Evolutionary conservation across 208 protist species (phyloP).

Genomic region (Porcisia hertigi): DNA sequence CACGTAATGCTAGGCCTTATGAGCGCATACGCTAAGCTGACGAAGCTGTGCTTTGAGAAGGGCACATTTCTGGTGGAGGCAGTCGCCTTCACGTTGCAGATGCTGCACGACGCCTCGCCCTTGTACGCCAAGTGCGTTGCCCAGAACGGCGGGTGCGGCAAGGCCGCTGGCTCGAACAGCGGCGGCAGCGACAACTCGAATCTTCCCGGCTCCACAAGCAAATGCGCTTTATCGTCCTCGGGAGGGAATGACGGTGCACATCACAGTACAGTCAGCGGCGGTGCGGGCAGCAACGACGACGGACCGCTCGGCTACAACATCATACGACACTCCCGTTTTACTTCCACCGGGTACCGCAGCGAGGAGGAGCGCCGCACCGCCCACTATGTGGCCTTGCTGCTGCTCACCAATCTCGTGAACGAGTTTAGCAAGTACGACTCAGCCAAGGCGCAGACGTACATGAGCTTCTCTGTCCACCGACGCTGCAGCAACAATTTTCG

Average conservation of each 20-base stretch:
- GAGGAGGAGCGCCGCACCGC: constrained; percentile 26
- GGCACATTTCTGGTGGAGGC: constrained; percentile 54
- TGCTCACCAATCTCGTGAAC: constrained; percentile 62
- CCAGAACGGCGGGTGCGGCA: constrained; percentile 30
- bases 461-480: constrained; percentile 75
- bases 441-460: constrained; percentile 60
- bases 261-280: neutral
- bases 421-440: constrained; percentile 79
- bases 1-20: constrained; percentile 65
- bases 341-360: constrained; percentile 7
- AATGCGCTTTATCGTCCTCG: neutral
- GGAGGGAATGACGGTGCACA: neutral
- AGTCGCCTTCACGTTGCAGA: constrained; percentile 50
- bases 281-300: neutral
- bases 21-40: constrained; percentile 57
- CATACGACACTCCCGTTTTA: constrained; percentile 20
- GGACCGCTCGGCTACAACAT: constrained; percentile 15
- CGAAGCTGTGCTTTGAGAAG: constrained; percentile 71
- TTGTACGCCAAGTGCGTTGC: constrained; percentile 20
- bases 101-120: constrained; percentile 38
- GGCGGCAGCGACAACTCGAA: neutral
- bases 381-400: constrained; percentile 42
- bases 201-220: neutral
- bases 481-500: constrained; percentile 83
- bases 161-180: neutral